Evolutionary conservation across 768 basidiomycete genomes (phyloP).

Genomic region (Botryobasidium botryosum): DNA sequence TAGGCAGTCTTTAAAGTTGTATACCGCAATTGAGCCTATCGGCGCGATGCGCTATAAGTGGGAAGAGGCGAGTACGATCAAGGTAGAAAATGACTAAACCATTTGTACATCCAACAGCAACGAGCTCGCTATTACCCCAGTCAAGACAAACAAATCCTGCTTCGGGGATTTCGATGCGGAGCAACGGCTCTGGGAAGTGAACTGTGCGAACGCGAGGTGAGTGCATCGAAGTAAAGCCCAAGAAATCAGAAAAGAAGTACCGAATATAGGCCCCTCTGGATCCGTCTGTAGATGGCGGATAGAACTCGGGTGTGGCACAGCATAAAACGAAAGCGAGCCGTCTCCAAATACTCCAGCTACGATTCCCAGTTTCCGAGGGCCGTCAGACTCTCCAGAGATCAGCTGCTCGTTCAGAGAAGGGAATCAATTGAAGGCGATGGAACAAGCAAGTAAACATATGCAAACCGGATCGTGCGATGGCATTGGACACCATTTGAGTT

Average conservation of each 20-base stretch:
- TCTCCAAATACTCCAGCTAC: constrained; percentile 77
- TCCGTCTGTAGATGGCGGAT: constrained; percentile 17
- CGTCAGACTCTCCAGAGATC: neutral
- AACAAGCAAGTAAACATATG: neutral
- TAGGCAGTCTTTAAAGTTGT: constrained; percentile 19
- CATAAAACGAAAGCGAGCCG: constrained; percentile 63
- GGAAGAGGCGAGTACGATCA: too few relatives aligned
- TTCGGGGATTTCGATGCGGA: constrained; percentile 61
- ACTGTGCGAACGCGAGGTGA: constrained; percentile 24
- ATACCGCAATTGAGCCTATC: constrained; percentile 23
- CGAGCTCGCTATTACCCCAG: constrained; percentile 71
- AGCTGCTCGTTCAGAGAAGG: neutral
- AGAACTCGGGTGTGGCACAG: constrained; percentile 61
- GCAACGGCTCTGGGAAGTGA: constrained; percentile 39
- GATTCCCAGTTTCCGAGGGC: constrained; percentile 48
- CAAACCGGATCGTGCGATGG: constrained; percentile 50
- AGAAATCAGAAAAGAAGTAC: constrained; percentile 11
- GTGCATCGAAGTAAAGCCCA: neutral
- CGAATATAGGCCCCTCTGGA: constrained; percentile 7
- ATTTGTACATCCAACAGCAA: constrained; percentile 73
- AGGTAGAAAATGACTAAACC: constrained; percentile 39
- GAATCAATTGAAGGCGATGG: neutral
- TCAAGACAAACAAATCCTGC: constrained; percentile 66
- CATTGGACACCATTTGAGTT: constrained; percentile 85
- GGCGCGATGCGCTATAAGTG: too few relatives aligned